Evolutionary conservation across 495 filamentous ascomycete genomes (phyloP), one percentile per base, ranked within the genome.

Genomic region (Aspergillus mulundensis): DNA sequence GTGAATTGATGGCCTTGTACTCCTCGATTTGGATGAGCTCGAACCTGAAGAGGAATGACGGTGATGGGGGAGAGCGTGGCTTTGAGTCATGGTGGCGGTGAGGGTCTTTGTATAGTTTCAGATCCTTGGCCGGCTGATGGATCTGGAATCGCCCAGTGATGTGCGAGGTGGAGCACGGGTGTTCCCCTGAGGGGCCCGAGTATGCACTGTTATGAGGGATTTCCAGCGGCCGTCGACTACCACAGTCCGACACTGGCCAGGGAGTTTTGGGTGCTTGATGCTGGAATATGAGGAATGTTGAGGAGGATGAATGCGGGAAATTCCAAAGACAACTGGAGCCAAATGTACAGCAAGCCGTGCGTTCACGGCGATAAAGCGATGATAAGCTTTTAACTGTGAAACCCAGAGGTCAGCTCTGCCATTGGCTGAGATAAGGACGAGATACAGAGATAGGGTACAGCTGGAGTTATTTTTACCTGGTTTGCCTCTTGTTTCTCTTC

Each of bases 11-110:
- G 72, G 71, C 59, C 70, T 71, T 44, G 62, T 38, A 2, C 68
- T 53, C 50, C 67, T 72, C 18, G 64, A 16, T 58, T 75, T 75
- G 24, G 69, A 57, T 34, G 57, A 53, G 69, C 71, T 66, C 49
- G 68, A 60, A 48, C 70, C 68, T 40, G 72, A 71, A 63, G 61
- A 63, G 25, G 67, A 60, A 57, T 70, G 69, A 39, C 70, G 72
- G 46, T 76, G 73, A 45, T 65, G 62, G 53, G 63, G 58, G 24
- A 66, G 52, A 58, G 42, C 40, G 50, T 56, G 53, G 49, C 53
- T 56, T 70, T 76, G 71, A 73, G 73, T 73, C 73, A 76, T 75
- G 63, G 68, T 72, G 65, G 71, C 71, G 73, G 73, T 76, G 73
- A 70, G 66, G 66, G 47, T 56, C 48, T 59, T 55, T 54, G 57